phyloP scores from a whole-genome alignment of 2,329 filamentous ascomycete genomes.

The Cladosporium sp. region DNA sequence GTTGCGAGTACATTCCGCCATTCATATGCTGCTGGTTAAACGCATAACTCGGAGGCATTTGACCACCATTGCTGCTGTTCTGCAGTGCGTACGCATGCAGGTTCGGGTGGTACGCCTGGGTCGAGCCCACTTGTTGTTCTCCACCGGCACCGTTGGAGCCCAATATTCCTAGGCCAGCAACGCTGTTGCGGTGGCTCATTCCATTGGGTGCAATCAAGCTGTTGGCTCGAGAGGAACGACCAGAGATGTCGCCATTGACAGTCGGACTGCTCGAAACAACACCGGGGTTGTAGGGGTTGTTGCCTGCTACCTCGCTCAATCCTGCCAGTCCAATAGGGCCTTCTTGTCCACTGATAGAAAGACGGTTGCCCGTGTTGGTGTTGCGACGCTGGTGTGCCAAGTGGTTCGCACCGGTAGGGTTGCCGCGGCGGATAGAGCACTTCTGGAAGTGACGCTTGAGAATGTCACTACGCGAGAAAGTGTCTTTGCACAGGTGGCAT shows the following conservation, averaged over 20 bases:
- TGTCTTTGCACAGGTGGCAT: constrained; percentile 96
- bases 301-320: constrained; percentile 38
- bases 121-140: constrained; percentile 34
- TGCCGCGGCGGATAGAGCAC: constrained; percentile 93
- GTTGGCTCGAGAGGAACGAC: constrained; percentile 52
- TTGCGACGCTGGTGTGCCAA: constrained; percentile 67
- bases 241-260: constrained; percentile 47
- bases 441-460: constrained; percentile 99
- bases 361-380: constrained; percentile 46
- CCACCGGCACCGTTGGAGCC: constrained; percentile 32
- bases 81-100: constrained; percentile 40
- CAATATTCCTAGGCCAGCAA: constrained; percentile 37
- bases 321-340: constrained; percentile 40
- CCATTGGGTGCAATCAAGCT: constrained; percentile 48
- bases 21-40: constrained; percentile 36
- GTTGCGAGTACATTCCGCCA: constrained; percentile 34
- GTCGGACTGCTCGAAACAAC: constrained; percentile 38
- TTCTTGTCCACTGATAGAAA: constrained; percentile 41
- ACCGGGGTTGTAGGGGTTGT: constrained; percentile 33
- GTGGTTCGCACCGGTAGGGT: constrained; percentile 92
- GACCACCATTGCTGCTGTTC: constrained; percentile 32
- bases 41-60: constrained; percentile 35
- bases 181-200: constrained; percentile 38
- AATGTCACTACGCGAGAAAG: constrained; percentile 96
- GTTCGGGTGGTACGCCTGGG: constrained; percentile 34